phyloP scores from a whole-genome alignment of 179 eudicot species.

The Beta macrorhiza region DNA sequence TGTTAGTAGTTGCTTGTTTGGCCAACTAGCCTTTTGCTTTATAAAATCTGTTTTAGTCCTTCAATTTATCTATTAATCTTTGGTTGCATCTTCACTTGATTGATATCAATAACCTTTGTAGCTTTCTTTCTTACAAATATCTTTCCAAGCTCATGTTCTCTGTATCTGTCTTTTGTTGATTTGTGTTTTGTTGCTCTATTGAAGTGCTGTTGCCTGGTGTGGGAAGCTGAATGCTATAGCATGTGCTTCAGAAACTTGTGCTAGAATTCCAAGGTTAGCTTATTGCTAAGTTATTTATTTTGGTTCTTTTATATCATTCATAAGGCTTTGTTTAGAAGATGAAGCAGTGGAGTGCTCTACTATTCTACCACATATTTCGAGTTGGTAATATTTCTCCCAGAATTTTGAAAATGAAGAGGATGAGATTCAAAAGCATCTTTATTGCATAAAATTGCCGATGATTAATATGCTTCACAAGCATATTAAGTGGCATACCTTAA shows the following conservation, averaged over 20 bases:
- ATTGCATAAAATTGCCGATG: neutral
- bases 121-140: neutral
- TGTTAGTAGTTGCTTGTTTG: neutral
- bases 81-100: neutral
- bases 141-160: neutral
- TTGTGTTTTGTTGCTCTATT: slow-evolving; percentile 6
- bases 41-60: neutral
- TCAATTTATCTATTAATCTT: neutral
- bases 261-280: slow-evolving; percentile 92
- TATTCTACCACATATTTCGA: neutral
- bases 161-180: neutral
- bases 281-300: neutral
- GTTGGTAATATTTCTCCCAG: neutral
- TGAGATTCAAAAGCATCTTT: neutral
- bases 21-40: neutral
- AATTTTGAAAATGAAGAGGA: no score
- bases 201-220: slow-evolving; percentile 98
- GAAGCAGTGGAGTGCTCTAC: neutral
- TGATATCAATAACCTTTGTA: neutral
- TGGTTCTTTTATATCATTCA: neutral
- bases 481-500: neutral
- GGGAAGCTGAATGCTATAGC: slow-evolving; percentile 95
- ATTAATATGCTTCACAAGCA: neutral
- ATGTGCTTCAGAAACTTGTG: slow-evolving; percentile 97
- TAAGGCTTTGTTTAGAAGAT: neutral